Evolutionary conservation across 495 filamentous ascomycete species (phyloP).

Genomic region (Podospora fimiseda): DNA sequence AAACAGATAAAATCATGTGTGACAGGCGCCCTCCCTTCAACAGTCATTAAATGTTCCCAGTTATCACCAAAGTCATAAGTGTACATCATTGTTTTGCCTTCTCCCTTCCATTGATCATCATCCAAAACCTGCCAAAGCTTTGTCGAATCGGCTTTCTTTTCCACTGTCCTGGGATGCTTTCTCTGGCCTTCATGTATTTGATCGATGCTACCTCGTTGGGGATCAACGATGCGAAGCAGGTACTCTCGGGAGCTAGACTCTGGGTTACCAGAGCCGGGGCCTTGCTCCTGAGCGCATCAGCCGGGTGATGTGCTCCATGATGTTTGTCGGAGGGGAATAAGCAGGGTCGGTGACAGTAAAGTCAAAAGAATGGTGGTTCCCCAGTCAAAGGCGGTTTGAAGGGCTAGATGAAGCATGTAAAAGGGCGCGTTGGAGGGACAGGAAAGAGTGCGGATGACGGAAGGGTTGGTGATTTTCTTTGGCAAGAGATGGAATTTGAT

Average conservation of each 20-base stretch:
- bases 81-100: slow-evolving; percentile 14
- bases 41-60: slow-evolving; percentile 23
- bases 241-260: slow-evolving; percentile 5
- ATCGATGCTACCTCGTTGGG: slow-evolving; percentile 2
- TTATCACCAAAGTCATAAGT: slow-evolving; percentile 30
- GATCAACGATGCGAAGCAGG: slow-evolving; percentile 8
- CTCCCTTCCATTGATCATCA: slow-evolving; percentile 15
- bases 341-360: slow-evolving; percentile 16
- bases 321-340: neutral
- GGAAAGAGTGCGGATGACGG: too few species aligned
- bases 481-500: too few species aligned
- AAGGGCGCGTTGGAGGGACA: too few species aligned
- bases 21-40: slow-evolving; percentile 13
- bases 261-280: neutral
- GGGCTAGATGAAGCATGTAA: slow-evolving; percentile 24
- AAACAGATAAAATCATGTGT: slow-evolving; percentile 17
- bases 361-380: slow-evolving; percentile 20
- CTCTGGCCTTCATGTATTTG: slow-evolving; percentile 14
- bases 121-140: slow-evolving; percentile 19
- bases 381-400: slow-evolving; percentile 32
- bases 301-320: neutral
- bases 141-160: slow-evolving; percentile 14
- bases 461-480: too few species aligned
- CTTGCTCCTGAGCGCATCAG: neutral
- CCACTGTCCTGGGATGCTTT: slow-evolving; percentile 14